Evolutionary conservation across 352 stramenopile genomes (phyloP), one percentile per base, ranked within the genome.

Genomic region (Thalassiosira mediterranea): DNA sequence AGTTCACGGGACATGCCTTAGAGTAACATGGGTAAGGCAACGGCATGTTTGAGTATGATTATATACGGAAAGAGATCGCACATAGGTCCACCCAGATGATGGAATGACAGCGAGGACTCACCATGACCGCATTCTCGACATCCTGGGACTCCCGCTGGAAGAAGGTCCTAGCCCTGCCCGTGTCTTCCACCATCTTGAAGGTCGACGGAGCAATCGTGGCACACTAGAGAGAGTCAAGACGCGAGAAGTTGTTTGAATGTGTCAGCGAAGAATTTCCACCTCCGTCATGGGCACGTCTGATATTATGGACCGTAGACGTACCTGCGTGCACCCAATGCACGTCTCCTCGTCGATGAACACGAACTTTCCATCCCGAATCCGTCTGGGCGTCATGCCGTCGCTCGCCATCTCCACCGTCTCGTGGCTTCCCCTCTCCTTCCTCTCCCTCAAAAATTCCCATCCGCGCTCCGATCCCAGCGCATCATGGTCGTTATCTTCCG

Each of bases 271-370:
- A n/a, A n/a, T n/a, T 8, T 44, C 8, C 8, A 15, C 15, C 8
- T 15, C 15, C 8, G 15, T 44, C 8, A 15, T 44, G 37, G 37
- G 15, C 8, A 44, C 37, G 37, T 44, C 37, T n/a, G 37, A 44
- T 8, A 15, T 8, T 44, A 44, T 15, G 37, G 8, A 44, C 8
- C 8, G 15, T 8, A 44, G 37, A 44, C 56, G 51, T 32, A 74
- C 70, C 42, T 83, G 71, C 37, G 62, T 81, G 58, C 86, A 91
- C 23, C 87, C 87, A 69, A 92, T 92, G 53, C 87, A 92, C 40
- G 79, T 87, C 32, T 92, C 84, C 69, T 92, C 87, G 61, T 92
- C 87, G 60, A 92, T 92, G 65, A 91, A 91, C 3, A 90, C 75
- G 67, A 92, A 92, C 13, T 92, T 56, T 47, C 87, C 87, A 77